Evolutionary conservation across 169 alveolate species (phyloP), one percentile per base, ranked within the genome.

Genomic region (Eimeria maxima): DNA sequence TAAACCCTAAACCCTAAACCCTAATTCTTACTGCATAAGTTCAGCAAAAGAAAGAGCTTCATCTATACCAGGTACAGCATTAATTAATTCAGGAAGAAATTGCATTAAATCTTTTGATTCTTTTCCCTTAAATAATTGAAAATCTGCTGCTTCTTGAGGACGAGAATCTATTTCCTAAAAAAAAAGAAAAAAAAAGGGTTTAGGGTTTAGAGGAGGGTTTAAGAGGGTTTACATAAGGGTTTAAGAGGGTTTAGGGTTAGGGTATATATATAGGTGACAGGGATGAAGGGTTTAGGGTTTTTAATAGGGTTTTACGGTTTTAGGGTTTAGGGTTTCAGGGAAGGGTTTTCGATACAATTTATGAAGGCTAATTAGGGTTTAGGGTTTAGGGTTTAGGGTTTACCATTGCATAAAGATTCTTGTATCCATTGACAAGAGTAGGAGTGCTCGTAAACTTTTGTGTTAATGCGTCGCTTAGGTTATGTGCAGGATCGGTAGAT

Each of bases 401-500:
- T 78, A 97, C 99, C 99, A 99, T 98, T 67, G 99, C 99, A 87
- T 97, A 99, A 73, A 99, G 98, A 96, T 99, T 99, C 29, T 97
- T 97, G 93, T 98, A 98, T 0, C 99, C 99, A 55, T 99, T 98
- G 5, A 99, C 99, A 84, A 97, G 96, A 42, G 99, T 98, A 0
- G 99, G 99, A 60, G 97, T 97, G 95, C 98, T 96, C 73, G 99
- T 98, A 92, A 99, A 99, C 95, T 99, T 99, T 97, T 99, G 99
- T 73, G 98, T 99, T 96, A 99, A 99, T 45, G 99, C 99, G 97
- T 99, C 99, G 96, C 99, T 98, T 86, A 99, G 97, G 97, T 99
- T 99, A 97, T 99, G 99, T 55, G 99, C 99, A 47, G 99, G 99
- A 95, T 99, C 99, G 20, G 99, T 99, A 13, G 99, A 99, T 24